Evolutionary conservation across 768 basidiomycete species (phyloP).

Genomic region (Hericium erinaceus): DNA sequence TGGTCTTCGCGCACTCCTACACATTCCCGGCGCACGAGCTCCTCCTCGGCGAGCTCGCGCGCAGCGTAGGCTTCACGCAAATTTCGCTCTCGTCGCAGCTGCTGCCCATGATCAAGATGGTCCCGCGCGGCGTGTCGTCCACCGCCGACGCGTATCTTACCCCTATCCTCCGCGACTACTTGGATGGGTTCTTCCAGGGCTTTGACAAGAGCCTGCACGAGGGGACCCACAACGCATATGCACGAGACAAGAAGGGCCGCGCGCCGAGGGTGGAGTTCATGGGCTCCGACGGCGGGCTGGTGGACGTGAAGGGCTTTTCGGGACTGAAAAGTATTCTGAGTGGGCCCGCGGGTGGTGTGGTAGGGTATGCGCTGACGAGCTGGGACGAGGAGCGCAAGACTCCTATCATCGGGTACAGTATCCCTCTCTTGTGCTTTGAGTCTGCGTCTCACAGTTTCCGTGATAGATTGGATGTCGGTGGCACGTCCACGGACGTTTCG

Average conservation of each 20-base stretch:
- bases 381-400: constrained; percentile 67
- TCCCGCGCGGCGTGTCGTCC: constrained; percentile 84
- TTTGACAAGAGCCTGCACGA: constrained; percentile 64
- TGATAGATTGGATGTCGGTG: constrained; percentile 79
- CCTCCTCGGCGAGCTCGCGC: constrained; percentile 61
- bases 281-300: constrained; percentile 85
- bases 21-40: constrained; percentile 84
- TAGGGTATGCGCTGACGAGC: constrained; percentile 88
- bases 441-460: not conserved
- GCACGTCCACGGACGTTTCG: constrained; percentile 93
- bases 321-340: constrained; percentile 90
- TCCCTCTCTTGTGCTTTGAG: not conserved
- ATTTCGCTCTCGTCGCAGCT: constrained; percentile 82
- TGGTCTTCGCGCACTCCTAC: constrained; percentile 88
- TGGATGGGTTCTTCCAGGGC: constrained; percentile 86
- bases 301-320: constrained; percentile 77
- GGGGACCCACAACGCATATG: not conserved
- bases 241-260: constrained; percentile 38
- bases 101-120: constrained; percentile 94
- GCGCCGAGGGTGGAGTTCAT: constrained; percentile 87
- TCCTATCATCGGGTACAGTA: constrained; percentile 76
- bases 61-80: constrained; percentile 78
- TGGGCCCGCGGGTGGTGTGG: constrained; percentile 92
- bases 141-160: constrained; percentile 96
- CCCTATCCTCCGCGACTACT: constrained; percentile 73